phyloP scores from a whole-genome alignment of 1,139 yeast genomes.

The Pneumocystis wakefieldiae region DNA sequence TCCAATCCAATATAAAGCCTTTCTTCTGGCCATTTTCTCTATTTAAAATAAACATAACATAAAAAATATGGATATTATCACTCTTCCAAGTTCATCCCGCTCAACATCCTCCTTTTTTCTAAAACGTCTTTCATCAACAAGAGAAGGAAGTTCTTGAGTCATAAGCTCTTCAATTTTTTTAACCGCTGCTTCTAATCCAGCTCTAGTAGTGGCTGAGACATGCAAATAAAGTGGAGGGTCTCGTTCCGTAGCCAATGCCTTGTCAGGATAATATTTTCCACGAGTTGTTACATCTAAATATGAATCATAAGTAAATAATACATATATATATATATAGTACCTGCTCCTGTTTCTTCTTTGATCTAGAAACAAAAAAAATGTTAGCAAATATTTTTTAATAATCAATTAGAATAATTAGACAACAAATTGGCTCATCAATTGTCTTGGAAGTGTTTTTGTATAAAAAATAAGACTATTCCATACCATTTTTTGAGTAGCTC shows the following conservation, averaged over 20 bases:
- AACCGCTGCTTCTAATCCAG: conserved; percentile 23
- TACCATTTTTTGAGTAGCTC: conserved; percentile 21
- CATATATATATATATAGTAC: conserved; percentile 1
- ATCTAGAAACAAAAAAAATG: conserved; percentile 3
- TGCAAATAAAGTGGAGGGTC: conserved; percentile 26
- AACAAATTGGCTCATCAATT: neutral
- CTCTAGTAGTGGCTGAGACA: conserved; percentile 22
- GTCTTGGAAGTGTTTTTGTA: neutral
- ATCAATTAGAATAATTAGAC: neutral
- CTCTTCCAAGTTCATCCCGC: conserved; percentile 10
- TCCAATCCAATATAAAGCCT: conserved; percentile 19
- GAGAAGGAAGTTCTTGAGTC: conserved; percentile 22
- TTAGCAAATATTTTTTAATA: neutral
- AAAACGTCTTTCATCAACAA: conserved; percentile 24
- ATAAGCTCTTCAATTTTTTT: conserved; percentile 22
- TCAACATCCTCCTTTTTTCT: conserved; percentile 15
- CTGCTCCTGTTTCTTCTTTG: conserved; percentile 13
- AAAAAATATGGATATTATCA: neutral
- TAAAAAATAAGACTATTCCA: neutral
- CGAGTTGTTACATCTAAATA: conserved; percentile 21
- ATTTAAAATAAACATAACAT: conserved; percentile 5
- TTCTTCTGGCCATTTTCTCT: conserved; percentile 19
- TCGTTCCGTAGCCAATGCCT: conserved; percentile 23
- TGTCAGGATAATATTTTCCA: conserved; percentile 28
- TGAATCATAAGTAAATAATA: neutral